A percentile compares a stretch with the other conserved stretches of the same genome.
Evolutionary conservation across 2,329 filamentous ascomycete genomes (phyloP).

Genomic region (Dryadomyces quercivorus): DNA sequence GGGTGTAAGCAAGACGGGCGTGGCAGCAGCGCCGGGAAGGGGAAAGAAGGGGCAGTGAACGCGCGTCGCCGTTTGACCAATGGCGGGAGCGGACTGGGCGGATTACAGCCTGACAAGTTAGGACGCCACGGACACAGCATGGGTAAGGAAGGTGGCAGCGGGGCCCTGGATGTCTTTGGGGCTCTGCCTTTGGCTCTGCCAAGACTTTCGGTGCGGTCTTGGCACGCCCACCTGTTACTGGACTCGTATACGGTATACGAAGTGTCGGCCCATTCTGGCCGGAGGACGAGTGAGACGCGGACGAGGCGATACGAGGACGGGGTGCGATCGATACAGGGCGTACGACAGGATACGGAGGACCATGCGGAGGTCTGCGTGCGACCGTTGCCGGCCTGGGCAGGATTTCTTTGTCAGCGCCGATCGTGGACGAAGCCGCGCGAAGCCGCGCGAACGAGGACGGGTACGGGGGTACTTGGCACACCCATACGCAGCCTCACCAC

Average conservation of each 20-base stretch:
- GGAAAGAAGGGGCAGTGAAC: slow-evolving; percentile 11
- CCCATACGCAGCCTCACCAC: not conserved
- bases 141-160: not conserved
- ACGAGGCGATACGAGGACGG: no score
- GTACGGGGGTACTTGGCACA: not conserved
- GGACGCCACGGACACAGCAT: slow-evolving; percentile 6
- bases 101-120: slow-evolving; percentile 4
- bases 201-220: not conserved
- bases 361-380: not conserved
- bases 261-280: no score
- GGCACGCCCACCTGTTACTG: not conserved
- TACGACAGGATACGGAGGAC: not conserved
- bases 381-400: not conserved
- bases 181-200: not conserved
- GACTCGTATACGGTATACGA: not conserved
- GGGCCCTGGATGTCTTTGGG: not conserved
- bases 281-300: no score
- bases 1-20: not conserved
- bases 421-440: no score
- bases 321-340: no score
- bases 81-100: slow-evolving; percentile 5
- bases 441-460: not conserved
- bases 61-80: slow-evolving; percentile 13
- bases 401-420: no score
- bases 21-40: not conserved